Percentiles rank a stretch among this genome's conserved stretches.
Conservation (phyloP, 805 yeast genomes). For the Lachancea fermentati region DNA sequence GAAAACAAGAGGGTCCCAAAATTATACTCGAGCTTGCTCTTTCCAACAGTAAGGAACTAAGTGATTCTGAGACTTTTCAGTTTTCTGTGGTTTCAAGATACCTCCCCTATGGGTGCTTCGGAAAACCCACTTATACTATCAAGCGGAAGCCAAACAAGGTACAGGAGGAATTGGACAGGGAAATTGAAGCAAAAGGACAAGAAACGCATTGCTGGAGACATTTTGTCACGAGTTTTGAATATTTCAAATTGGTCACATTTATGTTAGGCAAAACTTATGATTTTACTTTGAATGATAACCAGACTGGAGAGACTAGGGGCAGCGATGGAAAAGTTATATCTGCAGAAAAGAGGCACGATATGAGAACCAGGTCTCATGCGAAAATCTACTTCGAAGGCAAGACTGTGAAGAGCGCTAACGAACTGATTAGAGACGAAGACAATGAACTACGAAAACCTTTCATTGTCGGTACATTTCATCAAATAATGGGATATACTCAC, state of each 20-base stretch:
- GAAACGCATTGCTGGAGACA: slow-evolving; percentile 11
- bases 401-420: slow-evolving; percentile 15
- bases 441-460: slow-evolving; percentile 8
- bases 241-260: slow-evolving; percentile 16
- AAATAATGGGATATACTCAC: slow-evolving; percentile 7
- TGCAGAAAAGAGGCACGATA: slow-evolving; percentile 18
- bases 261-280: slow-evolving; percentile 16
- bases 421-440: slow-evolving; percentile 13
- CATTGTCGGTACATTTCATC: slow-evolving; percentile 7
- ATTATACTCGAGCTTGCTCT: slow-evolving; percentile 10
- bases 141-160: slow-evolving; percentile 6
- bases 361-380: slow-evolving; percentile 18
- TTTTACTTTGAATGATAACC: slow-evolving; percentile 15
- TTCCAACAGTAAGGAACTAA: slow-evolving; percentile 10
- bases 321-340: slow-evolving; percentile 20
- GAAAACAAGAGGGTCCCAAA: slow-evolving; percentile 12
- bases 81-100: slow-evolving; percentile 7
- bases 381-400: slow-evolving; percentile 17
- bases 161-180: slow-evolving; percentile 6
- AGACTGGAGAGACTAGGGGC: slow-evolving; percentile 17
- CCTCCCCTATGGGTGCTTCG: slow-evolving; percentile 8
- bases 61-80: slow-evolving; percentile 3
- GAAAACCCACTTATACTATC: slow-evolving; percentile 1
- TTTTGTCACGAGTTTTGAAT: slow-evolving; percentile 18
- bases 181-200: slow-evolving; percentile 7